A percentile compares a stretch with the other conserved stretches of the same genome.
Evolutionary conservation across 1,284 basidiomycete species (phyloP).

Genomic region (Cutaneotrichosporon arboriforme): DNA sequence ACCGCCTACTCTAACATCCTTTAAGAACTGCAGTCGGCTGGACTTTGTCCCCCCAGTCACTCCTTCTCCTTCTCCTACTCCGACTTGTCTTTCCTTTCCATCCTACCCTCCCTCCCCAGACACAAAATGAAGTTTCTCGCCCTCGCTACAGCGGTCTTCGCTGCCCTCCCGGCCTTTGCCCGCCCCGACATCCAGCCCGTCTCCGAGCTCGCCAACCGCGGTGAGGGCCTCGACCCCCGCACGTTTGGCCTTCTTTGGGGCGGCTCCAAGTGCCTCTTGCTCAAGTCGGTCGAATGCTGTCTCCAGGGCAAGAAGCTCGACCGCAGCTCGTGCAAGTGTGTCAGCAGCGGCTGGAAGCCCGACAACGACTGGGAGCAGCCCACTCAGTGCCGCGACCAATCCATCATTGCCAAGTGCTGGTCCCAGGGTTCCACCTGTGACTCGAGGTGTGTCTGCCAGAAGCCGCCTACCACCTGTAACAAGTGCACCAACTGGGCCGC

Average conservation of each 20-base stretch:
- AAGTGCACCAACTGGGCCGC: conserved; percentile 11
- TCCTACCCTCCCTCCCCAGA: neutral
- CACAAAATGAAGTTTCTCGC: conserved; percentile 1
- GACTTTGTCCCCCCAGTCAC: neutral
- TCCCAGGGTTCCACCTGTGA: conserved; percentile 4
- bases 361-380: neutral
- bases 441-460: conserved; percentile 5
- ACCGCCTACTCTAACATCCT: too few species aligned
- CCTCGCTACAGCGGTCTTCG: neutral
- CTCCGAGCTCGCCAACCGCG: neutral
- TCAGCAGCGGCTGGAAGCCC: neutral
- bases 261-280: conserved; percentile 1
- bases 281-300: conserved; percentile 8
- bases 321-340: conserved; percentile 5
- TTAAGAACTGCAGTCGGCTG: too few species aligned
- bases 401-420: conserved; percentile 12
- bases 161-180: neutral
- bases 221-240: conserved; percentile 1
- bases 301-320: conserved; percentile 7
- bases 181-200: conserved; percentile 3
- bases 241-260: neutral
- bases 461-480: conserved; percentile 8
- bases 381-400: neutral
- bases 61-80: neutral
- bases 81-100: neutral